These are phyloP conservation scores for Plasmodium knowlesi DNA, from an alignment of 169 alveolate species.

Conservation along the genomic window DNA sequence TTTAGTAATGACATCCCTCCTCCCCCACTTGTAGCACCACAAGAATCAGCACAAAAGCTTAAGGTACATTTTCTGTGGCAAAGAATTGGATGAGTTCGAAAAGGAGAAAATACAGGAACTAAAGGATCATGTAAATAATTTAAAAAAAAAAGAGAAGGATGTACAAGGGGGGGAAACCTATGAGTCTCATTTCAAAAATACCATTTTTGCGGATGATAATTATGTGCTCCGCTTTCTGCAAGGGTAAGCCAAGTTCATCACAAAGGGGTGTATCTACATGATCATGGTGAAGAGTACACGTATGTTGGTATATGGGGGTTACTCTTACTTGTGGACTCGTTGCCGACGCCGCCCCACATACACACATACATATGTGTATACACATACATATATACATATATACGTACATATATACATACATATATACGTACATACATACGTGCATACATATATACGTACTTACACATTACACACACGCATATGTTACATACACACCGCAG, in stretches of 20 bases:
- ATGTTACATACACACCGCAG: background rate
- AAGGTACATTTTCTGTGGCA: conserved; percentile 80
- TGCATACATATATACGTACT: too few relatives aligned
- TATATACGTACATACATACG: too few relatives aligned
- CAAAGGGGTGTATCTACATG: background rate
- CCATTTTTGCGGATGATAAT: conserved; percentile 80
- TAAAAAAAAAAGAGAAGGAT: conserved; percentile 69
- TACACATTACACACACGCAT: too few relatives aligned
- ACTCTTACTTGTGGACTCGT: background rate
- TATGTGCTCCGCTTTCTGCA: conserved; percentile 81
- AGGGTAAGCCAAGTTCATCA: conserved; percentile 37
- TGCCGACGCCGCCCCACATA: background rate
- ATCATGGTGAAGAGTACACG: background rate
- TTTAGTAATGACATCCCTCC: background rate
- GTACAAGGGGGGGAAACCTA: conserved; percentile 47
- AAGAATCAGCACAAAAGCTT: conserved; percentile 77
- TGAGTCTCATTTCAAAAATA: conserved; percentile 62
- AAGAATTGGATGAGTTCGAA: conserved; percentile 79
- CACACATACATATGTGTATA: too few relatives aligned
- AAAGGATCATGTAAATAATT: conserved; percentile 79
- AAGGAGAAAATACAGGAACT: conserved; percentile 78
- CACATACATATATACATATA: too few relatives aligned
- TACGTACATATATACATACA: too few relatives aligned
- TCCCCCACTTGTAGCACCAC: conserved; percentile 25
- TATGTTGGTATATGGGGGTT: background rate